Evolutionary conservation across 495 filamentous ascomycete species (phyloP), one percentile per base, ranked within the genome.

Genomic region (Tetracladium marchalianum): DNA sequence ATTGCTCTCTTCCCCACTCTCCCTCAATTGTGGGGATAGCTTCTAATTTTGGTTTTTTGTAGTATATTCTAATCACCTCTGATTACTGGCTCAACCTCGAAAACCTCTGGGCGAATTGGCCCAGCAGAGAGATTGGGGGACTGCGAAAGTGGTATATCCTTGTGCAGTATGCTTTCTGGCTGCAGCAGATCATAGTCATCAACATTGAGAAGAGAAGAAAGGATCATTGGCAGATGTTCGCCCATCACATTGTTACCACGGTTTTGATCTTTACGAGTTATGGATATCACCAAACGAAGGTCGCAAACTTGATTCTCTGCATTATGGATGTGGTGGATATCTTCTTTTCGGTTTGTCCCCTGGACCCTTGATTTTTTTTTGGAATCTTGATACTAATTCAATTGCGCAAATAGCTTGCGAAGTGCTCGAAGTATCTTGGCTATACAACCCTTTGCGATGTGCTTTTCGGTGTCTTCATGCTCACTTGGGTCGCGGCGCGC

Each of bases 281-380:
- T 58, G 73, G 80, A 50, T 93, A 89, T 56, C 79, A 84, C 55
- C 79, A 87, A 56, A 90, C 82, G 19, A 81, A 82, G 40, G 88
- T 95, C 31, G 90, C 87, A 40, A 92, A 89, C 56, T 75, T 94
- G 39, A 87, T 97, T 50, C 68, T 98, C 50, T 84, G 84, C 35
- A 66, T 92, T 48, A 97, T 97, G 92, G 92, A 98, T 57, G 72
- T 95, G 35, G 86, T 94, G 7, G 92, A 98, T 58, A 70, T 93
- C 44, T 67, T 95, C 36, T 68, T 98, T 37, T 84, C 90, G 24
- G 90, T 97, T 67, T 61, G 86, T 72, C 16, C 10, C 11, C n/a
- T 4, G 11, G 15, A 13, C 47, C 39, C 47, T 7, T 3, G 22
- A 27, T 27, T 27, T 27, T 27, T 27, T 17, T 8, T 8, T 43